Conservation (phyloP, 805 yeast species). For the Starmerella vaccinii region DNA sequence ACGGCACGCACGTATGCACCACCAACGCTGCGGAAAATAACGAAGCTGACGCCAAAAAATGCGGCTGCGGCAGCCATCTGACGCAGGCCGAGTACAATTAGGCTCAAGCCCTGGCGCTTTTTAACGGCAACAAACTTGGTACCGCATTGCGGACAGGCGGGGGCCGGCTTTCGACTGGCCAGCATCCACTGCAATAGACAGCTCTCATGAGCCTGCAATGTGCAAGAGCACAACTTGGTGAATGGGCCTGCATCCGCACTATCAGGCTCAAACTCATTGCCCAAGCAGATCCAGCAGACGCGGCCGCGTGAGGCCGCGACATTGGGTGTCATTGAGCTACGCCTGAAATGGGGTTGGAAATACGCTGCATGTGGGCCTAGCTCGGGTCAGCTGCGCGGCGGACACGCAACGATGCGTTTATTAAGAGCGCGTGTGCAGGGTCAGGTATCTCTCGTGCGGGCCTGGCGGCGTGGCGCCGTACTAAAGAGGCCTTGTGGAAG, state of each 20-base stretch:
- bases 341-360: background rate
- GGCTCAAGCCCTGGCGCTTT: background rate
- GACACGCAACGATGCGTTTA: background rate
- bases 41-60: background rate
- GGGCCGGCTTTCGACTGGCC: background rate
- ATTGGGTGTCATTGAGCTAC: background rate
- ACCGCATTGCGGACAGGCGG: slow-evolving; percentile 1
- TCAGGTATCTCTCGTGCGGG: too few relatives aligned
- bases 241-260: background rate
- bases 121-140: background rate
- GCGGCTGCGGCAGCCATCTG: background rate
- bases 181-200: background rate
- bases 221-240: slow-evolving; percentile 3
- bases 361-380: background rate
- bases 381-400: background rate
- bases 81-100: background rate
- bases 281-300: slow-evolving; percentile 3
- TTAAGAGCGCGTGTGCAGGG: too few relatives aligned
- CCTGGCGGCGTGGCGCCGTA: too few relatives aligned
- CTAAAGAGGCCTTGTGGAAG: too few relatives aligned
- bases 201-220: background rate
- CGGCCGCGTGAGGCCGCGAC: background rate
- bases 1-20: slow-evolving; percentile 1
- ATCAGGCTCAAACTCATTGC: background rate
- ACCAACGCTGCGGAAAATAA: background rate